These are phyloP conservation scores for Mycena floridula DNA, from an alignment of 768 basidiomycete species.

Conservation along the genomic window DNA sequence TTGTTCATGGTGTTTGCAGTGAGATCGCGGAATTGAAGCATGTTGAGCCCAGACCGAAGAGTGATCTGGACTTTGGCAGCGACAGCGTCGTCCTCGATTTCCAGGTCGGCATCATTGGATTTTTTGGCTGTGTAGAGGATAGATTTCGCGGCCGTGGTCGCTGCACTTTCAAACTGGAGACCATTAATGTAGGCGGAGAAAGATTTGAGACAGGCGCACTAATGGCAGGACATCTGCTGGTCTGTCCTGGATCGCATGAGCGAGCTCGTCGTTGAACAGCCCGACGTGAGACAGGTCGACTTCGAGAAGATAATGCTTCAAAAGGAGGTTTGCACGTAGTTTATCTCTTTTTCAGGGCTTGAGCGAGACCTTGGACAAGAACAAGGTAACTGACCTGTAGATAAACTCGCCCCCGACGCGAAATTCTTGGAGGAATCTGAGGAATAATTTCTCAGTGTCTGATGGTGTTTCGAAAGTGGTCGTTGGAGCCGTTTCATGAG, in stretches of 20 bases:
- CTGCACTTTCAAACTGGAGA: conserved; percentile 84
- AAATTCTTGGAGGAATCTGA: conserved; percentile 85
- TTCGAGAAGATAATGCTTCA: conserved; percentile 84
- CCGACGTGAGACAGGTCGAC: conserved; percentile 75
- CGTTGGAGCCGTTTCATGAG: conserved; percentile 56
- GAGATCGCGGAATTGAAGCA: conserved; percentile 91
- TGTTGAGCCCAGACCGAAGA: conserved; percentile 83
- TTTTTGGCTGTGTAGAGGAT: conserved; percentile 79
- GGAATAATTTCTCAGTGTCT: conserved; percentile 71
- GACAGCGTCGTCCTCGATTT: conserved; percentile 37
- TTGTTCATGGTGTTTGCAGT: conserved; percentile 93
- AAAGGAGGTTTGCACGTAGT: conserved; percentile 79
- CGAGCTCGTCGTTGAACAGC: conserved; percentile 91
- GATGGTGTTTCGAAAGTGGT: conserved; percentile 67
- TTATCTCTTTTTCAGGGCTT: conserved; percentile 54
- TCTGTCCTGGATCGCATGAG: conserved; percentile 82
- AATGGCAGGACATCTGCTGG: conserved; percentile 87
- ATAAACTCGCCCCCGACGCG: conserved; percentile 88
- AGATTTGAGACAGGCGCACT: conserved; percentile 34
- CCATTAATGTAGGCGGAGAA: background rate
- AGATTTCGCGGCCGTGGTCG: conserved; percentile 74
- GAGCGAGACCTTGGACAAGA: background rate
- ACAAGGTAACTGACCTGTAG: conserved; percentile 59
- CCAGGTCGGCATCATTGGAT: conserved; percentile 35
- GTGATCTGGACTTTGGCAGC: conserved; percentile 78